These are phyloP conservation scores for Coemansia erecta DNA, from an alignment of 192 early-diverging fungal species.

Conservation along the genomic window DNA sequence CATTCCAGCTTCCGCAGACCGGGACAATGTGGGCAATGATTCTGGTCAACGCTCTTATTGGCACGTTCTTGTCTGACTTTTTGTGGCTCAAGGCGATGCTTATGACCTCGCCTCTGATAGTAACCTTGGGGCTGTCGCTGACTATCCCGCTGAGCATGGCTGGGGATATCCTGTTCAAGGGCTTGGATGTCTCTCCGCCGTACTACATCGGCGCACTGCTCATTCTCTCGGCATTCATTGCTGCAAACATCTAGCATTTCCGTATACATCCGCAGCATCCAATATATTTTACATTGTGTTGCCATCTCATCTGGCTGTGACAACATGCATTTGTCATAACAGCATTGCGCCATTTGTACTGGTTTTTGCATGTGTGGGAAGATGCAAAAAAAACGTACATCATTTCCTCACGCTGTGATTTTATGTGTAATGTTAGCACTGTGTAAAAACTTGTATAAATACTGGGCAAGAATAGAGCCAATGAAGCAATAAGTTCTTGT, in stretches of 20 bases:
- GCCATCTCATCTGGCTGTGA: too few relatives aligned
- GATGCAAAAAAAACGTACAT: too few relatives aligned
- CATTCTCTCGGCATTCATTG: constrained; percentile 67
- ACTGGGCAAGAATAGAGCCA: too few relatives aligned
- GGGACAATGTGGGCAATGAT: constrained; percentile 62
- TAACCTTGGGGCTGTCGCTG: constrained; percentile 73
- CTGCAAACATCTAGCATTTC: constrained; percentile 44
- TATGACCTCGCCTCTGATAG: constrained; percentile 79
- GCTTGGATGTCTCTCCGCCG: constrained; percentile 44
- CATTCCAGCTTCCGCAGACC: constrained; percentile 60
- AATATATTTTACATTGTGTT: too few relatives aligned
- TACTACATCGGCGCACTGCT: constrained; percentile 68
- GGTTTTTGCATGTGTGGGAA: too few relatives aligned
- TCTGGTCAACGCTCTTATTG: constrained; percentile 68
- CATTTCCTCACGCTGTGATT: too few relatives aligned
- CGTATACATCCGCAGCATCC: too few relatives aligned
- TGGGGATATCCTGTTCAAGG: constrained; percentile 72
- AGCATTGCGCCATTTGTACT: too few relatives aligned
- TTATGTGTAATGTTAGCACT: too few relatives aligned
- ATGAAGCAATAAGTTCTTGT: too few relatives aligned
- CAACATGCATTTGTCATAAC: too few relatives aligned
- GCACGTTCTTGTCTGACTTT: constrained; percentile 80
- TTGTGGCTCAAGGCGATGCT: constrained; percentile 75
- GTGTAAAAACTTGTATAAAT: too few relatives aligned
- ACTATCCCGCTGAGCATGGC: constrained; percentile 69